A percentile compares a stretch with the other conserved stretches of the same genome.
Conservation (phyloP, 2,329 filamentous ascomycete genomes). For the Aspergillus thermomutatus region DNA sequence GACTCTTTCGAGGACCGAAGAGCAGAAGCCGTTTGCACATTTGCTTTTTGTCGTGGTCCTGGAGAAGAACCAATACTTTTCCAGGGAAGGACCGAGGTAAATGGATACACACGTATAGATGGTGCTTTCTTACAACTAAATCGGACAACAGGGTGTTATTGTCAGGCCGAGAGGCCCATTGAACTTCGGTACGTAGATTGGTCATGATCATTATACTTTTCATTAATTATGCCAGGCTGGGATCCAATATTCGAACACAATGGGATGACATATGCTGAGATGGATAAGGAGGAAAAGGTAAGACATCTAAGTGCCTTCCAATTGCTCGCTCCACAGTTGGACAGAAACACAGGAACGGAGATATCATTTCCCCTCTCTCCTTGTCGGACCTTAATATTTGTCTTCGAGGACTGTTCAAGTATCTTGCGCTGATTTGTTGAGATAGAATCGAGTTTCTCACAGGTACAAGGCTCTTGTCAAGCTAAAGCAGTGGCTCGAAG, state of each 20-base stretch:
- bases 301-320: background rate
- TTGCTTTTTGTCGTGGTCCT: conserved; percentile 84
- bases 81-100: conserved; percentile 80
- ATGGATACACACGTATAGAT: conserved; percentile 20
- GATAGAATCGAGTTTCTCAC: conserved; percentile 82
- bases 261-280: conserved; percentile 90
- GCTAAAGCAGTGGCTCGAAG: conserved; percentile 74
- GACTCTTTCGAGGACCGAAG: conserved; percentile 86
- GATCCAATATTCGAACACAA: conserved; percentile 94
- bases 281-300: conserved; percentile 90
- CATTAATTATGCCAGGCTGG: conserved; percentile 65
- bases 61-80: conserved; percentile 82
- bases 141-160: conserved; percentile 64
- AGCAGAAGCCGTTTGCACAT: conserved; percentile 91
- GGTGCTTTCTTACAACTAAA: conserved; percentile 2
- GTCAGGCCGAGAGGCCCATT: conserved; percentile 77
- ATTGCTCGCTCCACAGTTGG: background rate
- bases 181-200: conserved; percentile 67
- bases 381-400: background rate
- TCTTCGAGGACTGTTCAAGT: background rate
- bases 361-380: background rate
- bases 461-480: conserved; percentile 83
- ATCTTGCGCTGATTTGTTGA: conserved; percentile 14
- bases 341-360: background rate
- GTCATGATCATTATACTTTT: background rate